Base-by-base conservation (phyloP, 176 grass and related monocot genomes). In the Oryza australiensis region DNA sequence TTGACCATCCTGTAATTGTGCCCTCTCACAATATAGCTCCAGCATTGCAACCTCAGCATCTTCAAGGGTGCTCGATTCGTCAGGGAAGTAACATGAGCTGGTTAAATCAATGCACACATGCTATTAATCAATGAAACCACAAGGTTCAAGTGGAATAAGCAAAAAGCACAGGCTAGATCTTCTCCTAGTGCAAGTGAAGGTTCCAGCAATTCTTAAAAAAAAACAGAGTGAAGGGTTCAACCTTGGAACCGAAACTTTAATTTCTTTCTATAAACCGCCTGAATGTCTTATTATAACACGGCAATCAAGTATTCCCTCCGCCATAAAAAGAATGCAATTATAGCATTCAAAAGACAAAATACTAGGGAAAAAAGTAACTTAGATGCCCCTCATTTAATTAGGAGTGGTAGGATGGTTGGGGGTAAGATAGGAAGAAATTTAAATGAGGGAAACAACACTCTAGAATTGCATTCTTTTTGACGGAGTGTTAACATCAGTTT, bases 1-100 rank as follows among this genome's bases (percentile, higher is more conserved):
- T 64, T 95, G 92, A 1, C 90, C 90, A 93, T 98, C 95, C 74
- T 90, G 88, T 45, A 98, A 13, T 26, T 98, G 82, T 67, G 88
- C 84, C 69, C 92, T 95, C 85, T 95, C 90, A 51, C 95, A 95
- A 4, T 93, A 98, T 73, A 98, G 75, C 29, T 91, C 92, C 85
- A 98, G 7, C 92, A 98, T 98, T 85, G 92, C 88, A 51, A 89
- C 75, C 64, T 98, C 95, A 2, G 95, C 92, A 63, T 98, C 92
- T 77, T 98, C 90, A 62, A 95, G 82, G 66, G 81, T 88, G 84
- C 88, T 93, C 23, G 90, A 84, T 24, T 84, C 87, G 12, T 91
- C 27, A 67, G 90, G 78, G 87, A 98, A 98, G 86, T 95, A 98
- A 86, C 95, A 98, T 16, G 84, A 91, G 74, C 95, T 98, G 73